Conservation (phyloP, 345 rosid genomes). For the Psidium guajava region DNA sequence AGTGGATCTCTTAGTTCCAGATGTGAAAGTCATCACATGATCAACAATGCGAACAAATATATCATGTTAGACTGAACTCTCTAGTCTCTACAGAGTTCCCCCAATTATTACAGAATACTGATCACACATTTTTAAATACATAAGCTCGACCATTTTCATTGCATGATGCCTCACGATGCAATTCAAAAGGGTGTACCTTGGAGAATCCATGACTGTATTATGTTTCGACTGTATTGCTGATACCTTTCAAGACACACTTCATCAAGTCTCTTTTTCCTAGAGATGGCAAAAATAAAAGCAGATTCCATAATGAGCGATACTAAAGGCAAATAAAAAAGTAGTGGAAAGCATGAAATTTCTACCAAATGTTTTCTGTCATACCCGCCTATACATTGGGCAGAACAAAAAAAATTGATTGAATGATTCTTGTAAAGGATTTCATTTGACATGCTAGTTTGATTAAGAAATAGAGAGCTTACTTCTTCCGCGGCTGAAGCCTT, state of each 20-base stretch:
- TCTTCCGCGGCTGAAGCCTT: constrained; percentile 35
- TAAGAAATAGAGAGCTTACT: constrained; percentile 19
- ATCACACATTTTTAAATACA: background rate
- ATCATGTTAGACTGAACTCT: background rate
- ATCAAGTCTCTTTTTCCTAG: constrained; percentile 78
- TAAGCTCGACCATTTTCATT: background rate
- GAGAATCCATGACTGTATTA: constrained; percentile 81
- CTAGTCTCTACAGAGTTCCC: background rate
- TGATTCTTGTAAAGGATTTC: background rate
- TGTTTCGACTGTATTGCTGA: constrained; percentile 74
- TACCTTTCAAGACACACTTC: constrained; percentile 90
- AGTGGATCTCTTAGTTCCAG: background rate
- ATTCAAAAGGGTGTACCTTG: constrained; percentile 43
- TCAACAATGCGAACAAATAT: background rate
- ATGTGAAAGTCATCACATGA: background rate
- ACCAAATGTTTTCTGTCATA: background rate
- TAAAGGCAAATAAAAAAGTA: background rate
- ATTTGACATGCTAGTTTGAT: background rate
- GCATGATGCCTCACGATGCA: background rate
- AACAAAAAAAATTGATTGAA: background rate
- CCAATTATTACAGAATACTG: background rate
- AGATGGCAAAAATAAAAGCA: background rate
- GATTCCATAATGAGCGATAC: background rate
- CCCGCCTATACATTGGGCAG: background rate
- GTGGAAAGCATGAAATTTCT: background rate